phyloP scores from a whole-genome alignment of 441 rosid genomes.

The Pelargonium australe region DNA sequence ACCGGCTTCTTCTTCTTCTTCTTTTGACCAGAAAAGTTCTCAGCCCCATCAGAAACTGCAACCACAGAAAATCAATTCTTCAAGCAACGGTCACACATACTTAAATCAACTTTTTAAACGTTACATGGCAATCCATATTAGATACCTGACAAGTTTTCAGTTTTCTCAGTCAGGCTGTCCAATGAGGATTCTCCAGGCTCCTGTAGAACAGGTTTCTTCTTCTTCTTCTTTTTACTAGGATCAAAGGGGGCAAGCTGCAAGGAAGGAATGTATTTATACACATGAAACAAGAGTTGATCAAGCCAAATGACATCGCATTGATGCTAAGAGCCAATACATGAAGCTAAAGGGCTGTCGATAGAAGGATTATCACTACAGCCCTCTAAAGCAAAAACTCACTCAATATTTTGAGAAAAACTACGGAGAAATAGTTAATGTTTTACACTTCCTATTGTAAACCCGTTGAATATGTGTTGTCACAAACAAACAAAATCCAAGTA shows the following conservation, averaged over 20 bases:
- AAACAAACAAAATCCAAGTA: background rate
- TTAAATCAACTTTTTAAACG: background rate
- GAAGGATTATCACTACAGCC: background rate
- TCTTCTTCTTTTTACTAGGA: constrained; percentile 68
- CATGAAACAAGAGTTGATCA: background rate
- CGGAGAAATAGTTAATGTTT: no score
- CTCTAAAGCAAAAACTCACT: background rate
- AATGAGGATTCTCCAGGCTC: constrained; percentile 48
- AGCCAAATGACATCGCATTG: background rate
- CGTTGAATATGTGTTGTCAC: no score
- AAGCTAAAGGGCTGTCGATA: background rate
- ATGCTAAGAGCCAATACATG: background rate
- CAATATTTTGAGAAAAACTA: background rate
- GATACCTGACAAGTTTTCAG: constrained; percentile 55
- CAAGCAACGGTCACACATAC: background rate
- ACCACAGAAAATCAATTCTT: background rate
- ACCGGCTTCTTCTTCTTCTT: constrained; percentile 97
- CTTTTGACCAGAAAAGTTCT: constrained; percentile 72
- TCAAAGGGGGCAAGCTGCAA: constrained; percentile 65
- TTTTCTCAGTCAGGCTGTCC: constrained; percentile 53
- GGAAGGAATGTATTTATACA: background rate
- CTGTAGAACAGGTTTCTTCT: constrained; percentile 58
- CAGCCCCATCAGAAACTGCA: constrained; percentile 73
- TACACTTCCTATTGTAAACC: no score
- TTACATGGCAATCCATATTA: background rate